Conservation (phyloP, 2,329 filamentous ascomycete genomes). For the Apiospora hydei region DNA sequence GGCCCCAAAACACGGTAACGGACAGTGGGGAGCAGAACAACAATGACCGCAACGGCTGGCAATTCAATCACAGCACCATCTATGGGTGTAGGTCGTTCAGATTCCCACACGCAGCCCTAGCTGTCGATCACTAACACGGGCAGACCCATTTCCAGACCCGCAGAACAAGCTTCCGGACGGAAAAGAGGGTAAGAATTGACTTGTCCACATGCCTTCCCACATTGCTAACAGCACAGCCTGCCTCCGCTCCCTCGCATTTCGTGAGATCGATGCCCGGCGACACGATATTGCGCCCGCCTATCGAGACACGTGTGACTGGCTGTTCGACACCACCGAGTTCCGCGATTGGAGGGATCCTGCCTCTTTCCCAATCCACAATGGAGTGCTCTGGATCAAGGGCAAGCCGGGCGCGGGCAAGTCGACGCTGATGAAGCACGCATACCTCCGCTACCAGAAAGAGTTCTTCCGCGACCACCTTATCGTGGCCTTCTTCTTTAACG, state of each 20-base stretch:
- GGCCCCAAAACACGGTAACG: background rate
- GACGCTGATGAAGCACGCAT: conserved; percentile 35
- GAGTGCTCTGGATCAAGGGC: conserved; percentile 40
- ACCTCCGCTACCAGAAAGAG: conserved; percentile 22
- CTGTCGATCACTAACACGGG: background rate
- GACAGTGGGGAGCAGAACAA: background rate
- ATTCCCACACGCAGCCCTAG: background rate
- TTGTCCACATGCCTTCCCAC: background rate
- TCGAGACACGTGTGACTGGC: conserved; percentile 34
- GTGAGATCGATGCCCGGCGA: conserved; percentile 30
- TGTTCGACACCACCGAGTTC: conserved; percentile 33
- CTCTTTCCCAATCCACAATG: conserved; percentile 29
- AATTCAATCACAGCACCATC: conserved; percentile 13
- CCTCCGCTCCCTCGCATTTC: conserved; percentile 30
- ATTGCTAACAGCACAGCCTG: conserved; percentile 18
- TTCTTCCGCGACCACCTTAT: conserved; percentile 28
- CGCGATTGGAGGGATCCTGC: conserved; percentile 31
- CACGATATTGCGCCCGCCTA: conserved; percentile 30
- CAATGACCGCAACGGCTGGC: background rate
- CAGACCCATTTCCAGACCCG: background rate
- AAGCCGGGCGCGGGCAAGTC: conserved; percentile 40
- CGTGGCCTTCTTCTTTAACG: conserved; percentile 35
- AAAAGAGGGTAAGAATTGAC: background rate
- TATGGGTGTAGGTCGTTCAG: background rate
- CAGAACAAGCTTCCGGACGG: background rate